Base-by-base conservation (phyloP, 257 asterid species). In the Solanum virginianum region DNA sequence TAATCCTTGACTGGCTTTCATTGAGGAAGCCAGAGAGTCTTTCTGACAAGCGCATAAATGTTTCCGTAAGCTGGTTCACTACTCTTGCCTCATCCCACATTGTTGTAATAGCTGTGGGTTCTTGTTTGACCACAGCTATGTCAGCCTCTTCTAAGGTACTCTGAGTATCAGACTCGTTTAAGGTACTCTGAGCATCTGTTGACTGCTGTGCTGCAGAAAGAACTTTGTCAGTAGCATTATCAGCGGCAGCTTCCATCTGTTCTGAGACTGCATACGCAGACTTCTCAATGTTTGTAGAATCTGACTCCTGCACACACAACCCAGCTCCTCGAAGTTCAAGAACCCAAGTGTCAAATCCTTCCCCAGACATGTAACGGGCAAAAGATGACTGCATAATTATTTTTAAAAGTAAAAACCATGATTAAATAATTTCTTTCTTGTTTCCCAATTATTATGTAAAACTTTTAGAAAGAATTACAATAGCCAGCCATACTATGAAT, bases 271-370 rank as follows among this genome's bases (percentile, higher is more conserved):
- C 90, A 72, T 84, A 88, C 79, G 96, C 95, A 0, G 96, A 89
- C 86, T 91, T 90, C 89, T 92, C 95, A 87, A 95, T 89, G 79
- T 93, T 92, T 87, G 91, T 90, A 74, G 77, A 9, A 84, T 90
- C 95, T 54, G 92, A 84, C 57, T 85, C 94, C 84, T 87, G 92
- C 56, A 85, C 89, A 91, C 98, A 94, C 92, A 97, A 88, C 75
- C 99, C 98, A 69, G 98, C 98, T 86, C 99, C 99, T 88, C 99
- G 92, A 81, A 95, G 97, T 92, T 97, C 99, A 79, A 97, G 93
- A 81, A 97, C 89, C 99, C 98, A 97, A 54, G 99, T 97, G 87
- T 97, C 99, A 92, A 94, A 97, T 90, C 99, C 99, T 90, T 95
- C 97, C 88, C 91, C 97, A 88, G 98, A 94, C 98, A 97, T 97